A percentile compares a stretch with the other conserved stretches of the same genome.
Evolutionary conservation across 306 rosid species (phyloP).

Genomic region (Gynostemma pentaphyllum): DNA sequence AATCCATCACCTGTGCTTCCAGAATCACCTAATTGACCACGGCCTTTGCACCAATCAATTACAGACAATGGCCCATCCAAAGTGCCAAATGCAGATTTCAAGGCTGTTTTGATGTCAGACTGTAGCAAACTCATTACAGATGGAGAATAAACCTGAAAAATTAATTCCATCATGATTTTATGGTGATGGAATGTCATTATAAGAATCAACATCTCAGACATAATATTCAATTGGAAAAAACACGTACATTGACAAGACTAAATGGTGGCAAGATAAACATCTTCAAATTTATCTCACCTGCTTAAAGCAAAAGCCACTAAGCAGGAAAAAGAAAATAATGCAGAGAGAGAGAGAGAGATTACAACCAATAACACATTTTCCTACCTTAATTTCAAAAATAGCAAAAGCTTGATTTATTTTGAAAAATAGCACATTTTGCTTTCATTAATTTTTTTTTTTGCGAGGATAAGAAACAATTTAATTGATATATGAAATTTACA

Average conservation of each 20-base stretch:
- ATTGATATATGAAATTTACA: too few species aligned
- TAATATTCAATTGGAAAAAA: background rate
- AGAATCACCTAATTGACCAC: conserved; percentile 54
- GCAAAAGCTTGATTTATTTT: too few species aligned
- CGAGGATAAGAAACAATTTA: too few species aligned
- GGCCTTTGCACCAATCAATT: conserved; percentile 96
- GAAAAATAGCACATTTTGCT: too few species aligned
- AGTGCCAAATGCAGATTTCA: conserved; percentile 80
- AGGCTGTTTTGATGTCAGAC: conserved; percentile 83
- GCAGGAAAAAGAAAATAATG: background rate
- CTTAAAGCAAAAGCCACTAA: background rate
- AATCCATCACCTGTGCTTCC: conserved; percentile 59
- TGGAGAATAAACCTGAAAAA: conserved; percentile 73
- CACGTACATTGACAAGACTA: background rate
- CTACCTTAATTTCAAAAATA: too few species aligned
- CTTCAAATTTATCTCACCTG: background rate
- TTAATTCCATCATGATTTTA: conserved; percentile 14
- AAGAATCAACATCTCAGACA: conserved; percentile 4
- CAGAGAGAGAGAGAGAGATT: too few species aligned
- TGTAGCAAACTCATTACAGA: conserved; percentile 78
- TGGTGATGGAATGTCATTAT: conserved; percentile 8
- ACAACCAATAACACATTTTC: too few species aligned
- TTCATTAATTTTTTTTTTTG: too few species aligned
- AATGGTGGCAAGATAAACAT: background rate
- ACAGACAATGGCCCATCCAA: conserved; percentile 86